Conservation (phyloP, 257 asterid species). For the Thymus quinquecostatus region DNA sequence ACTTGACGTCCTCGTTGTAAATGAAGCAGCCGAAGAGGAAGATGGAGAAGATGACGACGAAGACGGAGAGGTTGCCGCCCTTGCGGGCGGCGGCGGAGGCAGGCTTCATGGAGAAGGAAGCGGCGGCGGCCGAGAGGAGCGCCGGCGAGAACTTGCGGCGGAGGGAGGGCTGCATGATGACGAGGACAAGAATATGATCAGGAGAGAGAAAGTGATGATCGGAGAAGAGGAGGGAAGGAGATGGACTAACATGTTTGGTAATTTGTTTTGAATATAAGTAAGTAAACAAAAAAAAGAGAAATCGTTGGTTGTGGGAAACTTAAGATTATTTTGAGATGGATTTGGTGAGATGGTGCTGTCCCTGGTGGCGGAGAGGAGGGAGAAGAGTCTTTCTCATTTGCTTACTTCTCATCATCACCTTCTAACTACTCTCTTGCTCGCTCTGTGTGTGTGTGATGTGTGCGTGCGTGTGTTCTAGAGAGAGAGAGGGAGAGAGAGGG, state of each 20-base stretch:
- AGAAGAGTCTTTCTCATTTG: constrained; percentile 57
- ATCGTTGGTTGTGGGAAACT: constrained; percentile 28
- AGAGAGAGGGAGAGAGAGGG: not conserved
- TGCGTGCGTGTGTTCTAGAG: not conserved
- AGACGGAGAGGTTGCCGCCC: constrained; percentile 60
- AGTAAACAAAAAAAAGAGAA: not conserved
- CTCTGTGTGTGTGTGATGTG: not conserved
- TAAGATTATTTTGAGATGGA: constrained; percentile 38
- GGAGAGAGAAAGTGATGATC: not conserved
- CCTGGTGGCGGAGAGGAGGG: constrained; percentile 46
- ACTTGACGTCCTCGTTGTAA: constrained; percentile 78
- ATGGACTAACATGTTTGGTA: constrained; percentile 18
- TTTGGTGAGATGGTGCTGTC: constrained; percentile 74
- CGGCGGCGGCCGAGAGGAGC: constrained; percentile 38
- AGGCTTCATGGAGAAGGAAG: constrained; percentile 56
- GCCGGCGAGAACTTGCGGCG: constrained; percentile 60
- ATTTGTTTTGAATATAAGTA: not conserved
- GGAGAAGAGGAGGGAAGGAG: not conserved
- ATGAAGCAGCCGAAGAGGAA: constrained; percentile 85
- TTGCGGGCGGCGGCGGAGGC: constrained; percentile 46
- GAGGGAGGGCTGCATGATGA: constrained; percentile 62
- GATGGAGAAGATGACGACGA: constrained; percentile 63
- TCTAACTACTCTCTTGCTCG: constrained; percentile 33
- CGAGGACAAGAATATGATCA: not conserved
- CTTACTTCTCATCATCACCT: constrained; percentile 1